These are phyloP conservation scores for Pichia occidentalis DNA, from an alignment of 805 yeast genomes.

Conservation along the genomic window DNA sequence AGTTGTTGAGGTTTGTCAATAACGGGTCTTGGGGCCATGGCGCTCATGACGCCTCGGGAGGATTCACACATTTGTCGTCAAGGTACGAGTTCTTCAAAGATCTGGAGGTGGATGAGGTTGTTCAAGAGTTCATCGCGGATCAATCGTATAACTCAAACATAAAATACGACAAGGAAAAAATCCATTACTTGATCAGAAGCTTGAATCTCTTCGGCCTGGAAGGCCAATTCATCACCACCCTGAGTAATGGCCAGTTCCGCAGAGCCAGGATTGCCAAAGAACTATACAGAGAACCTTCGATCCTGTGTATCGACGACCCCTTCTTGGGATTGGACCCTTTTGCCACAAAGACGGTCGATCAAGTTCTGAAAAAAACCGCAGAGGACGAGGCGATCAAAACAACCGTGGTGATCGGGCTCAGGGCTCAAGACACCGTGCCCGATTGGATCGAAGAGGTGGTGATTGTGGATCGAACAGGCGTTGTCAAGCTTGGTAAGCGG, in stretches of 20 bases:
- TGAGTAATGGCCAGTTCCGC: constrained; percentile 91
- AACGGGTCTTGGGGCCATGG: constrained; percentile 32
- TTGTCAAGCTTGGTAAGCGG: constrained; percentile 43
- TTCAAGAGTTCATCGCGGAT: constrained; percentile 54
- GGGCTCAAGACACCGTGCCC: constrained; percentile 73
- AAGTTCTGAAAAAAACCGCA: constrained; percentile 34
- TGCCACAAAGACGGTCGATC: constrained; percentile 56
- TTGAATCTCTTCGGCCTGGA: constrained; percentile 53
- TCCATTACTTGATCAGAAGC: constrained; percentile 38
- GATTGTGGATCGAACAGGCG: constrained; percentile 50
- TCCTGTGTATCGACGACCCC: constrained; percentile 83
- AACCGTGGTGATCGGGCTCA: constrained; percentile 63
- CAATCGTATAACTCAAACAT: constrained; percentile 41
- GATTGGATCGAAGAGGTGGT: constrained; percentile 73
- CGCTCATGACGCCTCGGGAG: constrained; percentile 35
- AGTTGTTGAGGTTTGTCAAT: constrained; percentile 33
- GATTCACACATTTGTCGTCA: constrained; percentile 72
- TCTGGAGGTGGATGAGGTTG: constrained; percentile 62
- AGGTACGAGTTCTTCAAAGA: constrained; percentile 85
- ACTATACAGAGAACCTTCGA: constrained; percentile 53
- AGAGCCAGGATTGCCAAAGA: constrained; percentile 82
- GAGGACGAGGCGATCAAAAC: constrained; percentile 28
- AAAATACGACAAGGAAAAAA: constrained; percentile 30
- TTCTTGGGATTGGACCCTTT: constrained; percentile 83
- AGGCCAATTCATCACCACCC: constrained; percentile 73